Base-by-base conservation (phyloP, 108 stramenopile genomes). In the Mediolabrus comicus region DNA sequence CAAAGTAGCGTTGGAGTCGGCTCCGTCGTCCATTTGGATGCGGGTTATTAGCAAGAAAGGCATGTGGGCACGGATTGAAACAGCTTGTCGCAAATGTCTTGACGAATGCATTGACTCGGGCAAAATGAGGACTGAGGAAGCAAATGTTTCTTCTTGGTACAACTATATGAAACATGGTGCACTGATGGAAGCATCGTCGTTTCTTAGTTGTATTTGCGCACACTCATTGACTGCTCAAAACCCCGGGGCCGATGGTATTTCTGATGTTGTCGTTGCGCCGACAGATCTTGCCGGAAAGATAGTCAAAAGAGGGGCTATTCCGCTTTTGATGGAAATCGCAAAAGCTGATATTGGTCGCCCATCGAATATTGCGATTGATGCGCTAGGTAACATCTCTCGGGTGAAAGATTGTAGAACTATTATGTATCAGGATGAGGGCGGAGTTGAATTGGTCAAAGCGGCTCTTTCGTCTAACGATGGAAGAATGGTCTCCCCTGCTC, bases 281-380 rank as follows among this genome's bases (percentile, higher is more conserved):
- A 58, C 26, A 17, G 22, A 24, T 17, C 29, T 31, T 4, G 14
- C 30, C 32, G 57, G 9, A 17, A 58, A 31, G 32, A 29, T 58
- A 29, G 27, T 58, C 28, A 58, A 58, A 58, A 58, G 57, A 58
- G 57, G 57, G 9, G 29, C 31, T 14, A 32, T 58, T 12, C 57
- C 57, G 32, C 28, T 58, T 26, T 29, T 58, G 32, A 28, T 58
- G 29, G 16, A 58, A 27, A 58, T 58, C 2, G 57, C 57, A 0
- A 58, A 58, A 32, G 17, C 16, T 33, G 57, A 31, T 27, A 6
- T 58, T 1, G 57, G 57, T 5, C 0, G 4, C 3, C 57, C 57
- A 13, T 32, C 30, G 29, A 32, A 11, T 14, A 17, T 9, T 10
- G 57, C 57, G 11, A 58, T 58, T 26, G 28, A 58, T 2, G 22